Percentiles rank a stretch among this genome's conserved stretches.
Evolutionary conservation across 2,329 filamentous ascomycete genomes (phyloP).

Genomic region (Penicillium sp.): DNA sequence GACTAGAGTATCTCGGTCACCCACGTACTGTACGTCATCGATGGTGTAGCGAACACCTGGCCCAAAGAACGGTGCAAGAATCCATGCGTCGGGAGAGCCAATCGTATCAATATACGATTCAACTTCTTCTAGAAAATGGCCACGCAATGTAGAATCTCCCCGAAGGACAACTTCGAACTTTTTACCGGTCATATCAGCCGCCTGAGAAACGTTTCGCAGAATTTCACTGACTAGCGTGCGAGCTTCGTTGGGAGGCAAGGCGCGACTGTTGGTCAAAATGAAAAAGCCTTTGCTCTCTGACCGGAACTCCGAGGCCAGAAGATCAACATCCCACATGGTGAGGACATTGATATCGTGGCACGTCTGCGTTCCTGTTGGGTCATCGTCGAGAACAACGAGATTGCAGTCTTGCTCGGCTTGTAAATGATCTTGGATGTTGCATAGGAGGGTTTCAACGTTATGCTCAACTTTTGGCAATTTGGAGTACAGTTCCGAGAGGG

Average conservation of each 20-base stretch:
- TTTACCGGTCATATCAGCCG: background rate
- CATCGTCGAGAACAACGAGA: background rate
- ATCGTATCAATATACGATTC: conserved; percentile 1
- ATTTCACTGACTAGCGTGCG: background rate
- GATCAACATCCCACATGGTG: background rate
- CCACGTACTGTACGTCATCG: background rate
- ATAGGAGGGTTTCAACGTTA: background rate
- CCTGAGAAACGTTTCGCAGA: background rate
- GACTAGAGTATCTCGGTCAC: background rate
- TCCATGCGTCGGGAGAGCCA: background rate
- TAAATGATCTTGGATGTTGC: background rate
- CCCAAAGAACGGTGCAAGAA: conserved; percentile 1
- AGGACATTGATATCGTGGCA: conserved; percentile 1
- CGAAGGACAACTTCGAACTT: conserved; percentile 1
- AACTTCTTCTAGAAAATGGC: background rate
- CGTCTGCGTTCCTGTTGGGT: conserved; percentile 2
- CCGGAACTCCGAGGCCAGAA: background rate
- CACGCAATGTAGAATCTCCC: background rate
- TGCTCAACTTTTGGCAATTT: background rate
- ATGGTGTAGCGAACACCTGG: conserved; percentile 1
- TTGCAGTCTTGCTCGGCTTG: background rate
- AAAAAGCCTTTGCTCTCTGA: background rate
- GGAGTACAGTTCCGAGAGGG: background rate
- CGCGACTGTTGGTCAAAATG: background rate
- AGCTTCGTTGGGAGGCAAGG: background rate